phyloP scores from a whole-genome alignment of 208 protist species.

The Trypanosoma scelopori region DNA sequence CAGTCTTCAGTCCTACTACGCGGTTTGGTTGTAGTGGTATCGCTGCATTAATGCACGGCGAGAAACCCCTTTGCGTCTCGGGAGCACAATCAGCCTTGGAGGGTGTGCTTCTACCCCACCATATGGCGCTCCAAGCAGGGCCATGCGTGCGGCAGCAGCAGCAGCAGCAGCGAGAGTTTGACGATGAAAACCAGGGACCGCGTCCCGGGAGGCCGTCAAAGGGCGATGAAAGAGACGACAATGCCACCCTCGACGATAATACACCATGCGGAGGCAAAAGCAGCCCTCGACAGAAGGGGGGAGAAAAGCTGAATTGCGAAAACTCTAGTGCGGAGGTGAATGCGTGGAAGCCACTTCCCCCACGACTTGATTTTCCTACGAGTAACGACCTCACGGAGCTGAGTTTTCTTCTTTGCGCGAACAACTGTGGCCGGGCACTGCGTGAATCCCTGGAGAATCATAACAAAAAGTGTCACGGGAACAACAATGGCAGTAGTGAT shows the following conservation, averaged over 20 bases:
- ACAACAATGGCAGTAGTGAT: not conserved
- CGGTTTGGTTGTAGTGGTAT: conserved; percentile 61
- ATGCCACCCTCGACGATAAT: conserved; percentile 11
- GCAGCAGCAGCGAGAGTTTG: not conserved
- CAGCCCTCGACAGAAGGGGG: not conserved
- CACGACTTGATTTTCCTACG: conserved; percentile 76
- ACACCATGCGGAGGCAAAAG: no score
- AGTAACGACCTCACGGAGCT: conserved; percentile 61
- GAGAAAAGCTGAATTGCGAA: no score
- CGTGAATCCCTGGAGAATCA: conserved; percentile 35
- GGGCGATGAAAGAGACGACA: conserved; percentile 3
- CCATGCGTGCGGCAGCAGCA: conserved; percentile 21
- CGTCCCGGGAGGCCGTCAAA: not conserved
- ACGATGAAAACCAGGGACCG: not conserved
- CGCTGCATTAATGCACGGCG: conserved; percentile 44
- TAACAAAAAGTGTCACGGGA: not conserved
- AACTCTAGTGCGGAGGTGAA: no score
- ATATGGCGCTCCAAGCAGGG: conserved; percentile 57
- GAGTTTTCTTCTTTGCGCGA: conserved; percentile 48
- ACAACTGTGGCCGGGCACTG: conserved; percentile 39
- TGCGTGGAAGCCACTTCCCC: conserved; percentile 28
- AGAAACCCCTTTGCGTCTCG: conserved; percentile 43
- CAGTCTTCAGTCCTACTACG: conserved; percentile 63
- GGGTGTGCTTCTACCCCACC: conserved; percentile 64
- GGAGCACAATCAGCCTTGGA: conserved; percentile 61